Evolutionary conservation across 208 protist genomes (phyloP), one percentile per base, ranked within the genome.

Genomic region (Acanthamoeba rhysodes): DNA sequence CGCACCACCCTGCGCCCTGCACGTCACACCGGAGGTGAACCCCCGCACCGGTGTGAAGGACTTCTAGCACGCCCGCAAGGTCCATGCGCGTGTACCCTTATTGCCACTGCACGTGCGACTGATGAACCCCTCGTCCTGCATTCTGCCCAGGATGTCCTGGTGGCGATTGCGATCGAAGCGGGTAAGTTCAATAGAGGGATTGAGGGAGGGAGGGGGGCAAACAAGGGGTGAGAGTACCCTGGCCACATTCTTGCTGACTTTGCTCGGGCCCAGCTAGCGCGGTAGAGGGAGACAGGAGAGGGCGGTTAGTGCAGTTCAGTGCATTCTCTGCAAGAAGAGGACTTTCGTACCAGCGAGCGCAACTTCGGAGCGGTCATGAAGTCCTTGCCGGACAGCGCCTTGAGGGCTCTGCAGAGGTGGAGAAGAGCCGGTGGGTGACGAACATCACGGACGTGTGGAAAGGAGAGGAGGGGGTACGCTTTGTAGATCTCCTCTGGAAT

Each of bases 401-500:
- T 92, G 20, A 92, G 32, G 7, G 85, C 85, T 50, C 85, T 92
- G 70, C 27, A 10, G 7, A 29, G 37, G 1, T n/a, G 10, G n/a
- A 12, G 29, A 20, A 32, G 22, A 18, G 22, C 7, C 9, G 66
- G 10, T 20, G 20, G 10, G n/a, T 41, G 27, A 4, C n/a, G 34
- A 70, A 70, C n/a, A n/a, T n/a, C n/a, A n/a, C n/a, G n/a, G n/a
- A 87, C 22, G 50, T 24, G 12, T 18, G 32, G 14, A 2, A 55
- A 87, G 34, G 78, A 37, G 78, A 87, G 27, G 53, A 10, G 41
- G 8, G 27, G 14, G 32, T 72, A 92, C 85, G 18, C 45, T 27
- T 92, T 41, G 85, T 92, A 92, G 27, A 92, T 18, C 12, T 92
- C 59, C 34, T 92, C 85, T 22, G 85, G 37, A 12, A 74, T 7